phyloP scores from a whole-genome alignment of 1,284 basidiomycete genomes.

The Takashimella tepidaria region DNA sequence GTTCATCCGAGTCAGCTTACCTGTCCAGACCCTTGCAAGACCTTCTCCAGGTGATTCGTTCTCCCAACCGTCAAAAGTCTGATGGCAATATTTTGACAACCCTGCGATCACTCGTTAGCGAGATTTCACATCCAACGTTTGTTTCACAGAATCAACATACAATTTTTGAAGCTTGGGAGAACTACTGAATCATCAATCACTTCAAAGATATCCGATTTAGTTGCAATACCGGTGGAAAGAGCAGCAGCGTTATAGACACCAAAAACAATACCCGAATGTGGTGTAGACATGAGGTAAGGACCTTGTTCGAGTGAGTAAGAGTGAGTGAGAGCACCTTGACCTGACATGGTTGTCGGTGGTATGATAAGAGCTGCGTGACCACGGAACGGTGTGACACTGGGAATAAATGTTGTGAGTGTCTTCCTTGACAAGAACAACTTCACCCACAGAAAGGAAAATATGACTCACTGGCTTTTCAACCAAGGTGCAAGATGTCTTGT shows the following conservation, averaged over 20 bases:
- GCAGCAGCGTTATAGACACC: conserved; percentile 11
- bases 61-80: conserved; percentile 22
- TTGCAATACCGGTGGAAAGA: conserved; percentile 5
- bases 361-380: conserved; percentile 25
- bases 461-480: neutral
- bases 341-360: conserved; percentile 19
- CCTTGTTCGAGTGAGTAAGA: conserved; percentile 24
- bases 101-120: neutral
- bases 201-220: conserved; percentile 12
- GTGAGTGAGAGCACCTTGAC: conserved; percentile 9
- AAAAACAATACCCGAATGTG: conserved; percentile 22
- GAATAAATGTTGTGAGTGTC: neutral
- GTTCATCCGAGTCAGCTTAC: too few species aligned
- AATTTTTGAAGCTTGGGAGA: conserved; percentile 1
- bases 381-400: conserved; percentile 23
- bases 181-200: conserved; percentile 19
- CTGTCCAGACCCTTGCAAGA: conserved; percentile 22
- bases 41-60: conserved; percentile 25
- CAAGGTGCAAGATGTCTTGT: conserved; percentile 21
- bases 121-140: neutral
- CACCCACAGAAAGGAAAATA: neutral
- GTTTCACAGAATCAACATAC: neutral
- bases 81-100: conserved; percentile 10
- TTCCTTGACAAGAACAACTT: neutral
- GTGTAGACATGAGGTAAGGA: conserved; percentile 27